These are phyloP conservation scores for Xylaria sp. DNA, from an alignment of 2,329 filamentous ascomycete species.

Conservation along the genomic window DNA sequence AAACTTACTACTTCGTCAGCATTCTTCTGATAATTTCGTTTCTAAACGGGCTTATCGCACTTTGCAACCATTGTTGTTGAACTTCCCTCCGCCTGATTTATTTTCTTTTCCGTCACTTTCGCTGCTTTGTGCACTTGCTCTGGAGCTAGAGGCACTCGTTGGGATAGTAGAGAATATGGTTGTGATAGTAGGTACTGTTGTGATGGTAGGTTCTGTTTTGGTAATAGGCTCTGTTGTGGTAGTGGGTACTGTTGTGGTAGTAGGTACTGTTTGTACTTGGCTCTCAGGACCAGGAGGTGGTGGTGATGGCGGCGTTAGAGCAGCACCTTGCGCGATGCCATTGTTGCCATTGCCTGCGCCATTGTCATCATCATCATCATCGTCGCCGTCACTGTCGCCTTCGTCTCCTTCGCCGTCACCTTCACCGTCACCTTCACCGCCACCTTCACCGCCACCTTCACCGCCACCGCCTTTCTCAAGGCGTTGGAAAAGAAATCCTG, in stretches of 20 bases:
- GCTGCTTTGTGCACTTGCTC: too few relatives aligned
- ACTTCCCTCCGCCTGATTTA: too few relatives aligned
- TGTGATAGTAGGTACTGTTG: neutral
- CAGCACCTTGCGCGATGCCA: neutral
- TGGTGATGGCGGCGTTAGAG: neutral
- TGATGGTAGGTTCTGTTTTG: neutral
- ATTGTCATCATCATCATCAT: neutral
- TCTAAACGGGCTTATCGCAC: too few relatives aligned
- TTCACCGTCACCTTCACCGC: neutral
- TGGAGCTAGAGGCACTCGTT: too few relatives aligned
- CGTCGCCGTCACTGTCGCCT: neutral
- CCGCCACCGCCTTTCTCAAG: constrained; percentile 1
- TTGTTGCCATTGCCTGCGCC: neutral
- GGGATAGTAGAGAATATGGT: too few relatives aligned
- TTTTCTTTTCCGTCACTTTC: too few relatives aligned
- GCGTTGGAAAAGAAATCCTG: neutral
- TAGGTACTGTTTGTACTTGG: too few relatives aligned
- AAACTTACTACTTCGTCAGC: too few relatives aligned
- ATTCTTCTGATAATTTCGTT: too few relatives aligned
- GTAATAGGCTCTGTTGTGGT: too few relatives aligned
- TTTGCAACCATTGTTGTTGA: too few relatives aligned
- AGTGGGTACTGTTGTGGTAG: too few relatives aligned
- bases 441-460: neutral
- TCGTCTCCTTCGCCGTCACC: neutral
- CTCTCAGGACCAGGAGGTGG: neutral